Percentiles rank a stretch among this genome's conserved stretches.
Evolutionary conservation across 2,329 filamentous ascomycete species (phyloP).

Genomic region (Ophiostoma himal-ulmi): DNA sequence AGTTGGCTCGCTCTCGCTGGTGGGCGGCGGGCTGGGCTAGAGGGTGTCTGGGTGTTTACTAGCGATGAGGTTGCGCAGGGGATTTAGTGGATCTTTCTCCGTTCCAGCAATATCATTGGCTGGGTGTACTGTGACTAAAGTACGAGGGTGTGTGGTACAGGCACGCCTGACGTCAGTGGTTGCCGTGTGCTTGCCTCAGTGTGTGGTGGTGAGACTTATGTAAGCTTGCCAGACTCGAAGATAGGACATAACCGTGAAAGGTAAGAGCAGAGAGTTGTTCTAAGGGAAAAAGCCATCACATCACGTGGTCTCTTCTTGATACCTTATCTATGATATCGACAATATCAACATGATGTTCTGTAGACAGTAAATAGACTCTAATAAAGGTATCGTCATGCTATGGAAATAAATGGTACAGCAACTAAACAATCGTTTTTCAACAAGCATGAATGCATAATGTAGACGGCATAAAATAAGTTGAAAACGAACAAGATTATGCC

Average conservation of each 20-base stretch:
- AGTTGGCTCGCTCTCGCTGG: not conserved
- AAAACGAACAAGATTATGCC: not conserved
- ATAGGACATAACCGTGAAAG: not conserved
- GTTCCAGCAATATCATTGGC: not conserved
- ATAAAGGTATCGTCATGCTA: not conserved
- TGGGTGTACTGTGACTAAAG: not conserved
- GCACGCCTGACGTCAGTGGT: constrained; percentile 5
- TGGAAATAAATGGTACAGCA: not conserved
- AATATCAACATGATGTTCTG: not conserved
- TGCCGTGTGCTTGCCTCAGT: not conserved
- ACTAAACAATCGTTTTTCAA: not conserved
- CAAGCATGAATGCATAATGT: not conserved
- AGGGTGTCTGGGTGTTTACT: not conserved
- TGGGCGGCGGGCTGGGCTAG: not conserved
- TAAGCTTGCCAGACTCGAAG: not conserved
- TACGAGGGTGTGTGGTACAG: not conserved
- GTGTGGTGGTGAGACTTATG: not conserved
- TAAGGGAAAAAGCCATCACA: not conserved
- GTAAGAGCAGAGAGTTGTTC: not conserved
- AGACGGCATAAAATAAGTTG: not conserved
- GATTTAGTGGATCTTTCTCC: not conserved
- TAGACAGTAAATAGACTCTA: not conserved
- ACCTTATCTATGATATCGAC: not conserved
- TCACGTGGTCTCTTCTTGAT: not conserved
- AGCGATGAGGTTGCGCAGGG: constrained; percentile 1